These are phyloP conservation scores for Globisporangium viniferum DNA, from an alignment of 352 stramenopile genomes.

Conservation along the genomic window DNA sequence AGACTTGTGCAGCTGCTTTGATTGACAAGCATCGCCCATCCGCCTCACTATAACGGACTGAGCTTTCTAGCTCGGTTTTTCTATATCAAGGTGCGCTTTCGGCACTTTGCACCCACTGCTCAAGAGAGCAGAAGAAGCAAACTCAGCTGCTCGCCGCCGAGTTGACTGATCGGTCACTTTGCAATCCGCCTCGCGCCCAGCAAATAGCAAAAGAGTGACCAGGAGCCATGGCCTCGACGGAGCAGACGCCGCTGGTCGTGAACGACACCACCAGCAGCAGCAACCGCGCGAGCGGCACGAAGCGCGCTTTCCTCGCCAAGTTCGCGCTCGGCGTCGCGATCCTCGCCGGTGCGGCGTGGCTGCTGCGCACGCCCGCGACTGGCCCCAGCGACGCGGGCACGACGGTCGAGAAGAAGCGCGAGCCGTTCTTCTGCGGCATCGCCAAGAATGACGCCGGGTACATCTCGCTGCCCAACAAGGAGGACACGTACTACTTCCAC, in stretches of 20 bases:
- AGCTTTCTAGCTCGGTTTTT: neutral
- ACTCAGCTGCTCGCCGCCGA: no score
- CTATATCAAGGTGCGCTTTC: neutral
- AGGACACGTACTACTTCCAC: no score
- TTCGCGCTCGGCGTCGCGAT: constrained; percentile 8
- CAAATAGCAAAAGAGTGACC: neutral
- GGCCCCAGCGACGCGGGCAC: neutral
- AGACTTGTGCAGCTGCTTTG: neutral
- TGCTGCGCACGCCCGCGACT: constrained; percentile 8
- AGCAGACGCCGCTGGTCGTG: constrained; percentile 11
- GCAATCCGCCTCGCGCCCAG: neutral
- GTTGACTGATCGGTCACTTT: neutral
- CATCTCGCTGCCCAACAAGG: no score
- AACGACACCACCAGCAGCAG: no score
- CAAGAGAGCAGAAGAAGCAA: no score
- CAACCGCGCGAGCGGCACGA: constrained; percentile 7
- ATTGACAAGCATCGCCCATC: neutral
- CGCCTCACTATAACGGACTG: neutral
- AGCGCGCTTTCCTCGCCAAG: constrained; percentile 12
- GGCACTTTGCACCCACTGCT: no score
- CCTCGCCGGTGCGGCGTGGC: constrained; percentile 6
- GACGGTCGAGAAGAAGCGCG: neutral
- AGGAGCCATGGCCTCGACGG: neutral
- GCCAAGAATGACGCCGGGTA: no score
- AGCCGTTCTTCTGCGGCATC: no score